A percentile compares a stretch with the other conserved stretches of the same genome.
Evolutionary conservation across 345 rosid genomes (phyloP).

Genomic region (Rhizophora apiculata): DNA sequence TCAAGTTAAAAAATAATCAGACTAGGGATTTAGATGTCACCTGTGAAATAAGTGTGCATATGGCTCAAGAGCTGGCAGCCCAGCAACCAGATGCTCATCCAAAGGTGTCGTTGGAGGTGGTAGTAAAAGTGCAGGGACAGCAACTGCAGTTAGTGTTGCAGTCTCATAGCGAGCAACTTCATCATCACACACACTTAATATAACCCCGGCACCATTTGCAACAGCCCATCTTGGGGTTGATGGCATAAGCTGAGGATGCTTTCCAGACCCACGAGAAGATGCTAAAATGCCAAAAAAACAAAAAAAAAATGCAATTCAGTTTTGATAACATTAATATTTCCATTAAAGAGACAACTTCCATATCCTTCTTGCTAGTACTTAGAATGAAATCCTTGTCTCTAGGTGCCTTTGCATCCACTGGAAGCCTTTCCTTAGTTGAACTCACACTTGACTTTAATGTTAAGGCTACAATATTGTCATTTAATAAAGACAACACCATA

Average conservation of each 20-base stretch:
- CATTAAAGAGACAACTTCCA: constrained; percentile 7
- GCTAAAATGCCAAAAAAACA: constrained; percentile 45
- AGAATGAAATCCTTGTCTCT: no score
- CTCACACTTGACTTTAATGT: no score
- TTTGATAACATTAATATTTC: neutral
- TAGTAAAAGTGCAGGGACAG: constrained; percentile 96
- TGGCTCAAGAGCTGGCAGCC: constrained; percentile 97
- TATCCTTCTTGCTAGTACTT: constrained; percentile 9
- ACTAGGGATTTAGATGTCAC: constrained; percentile 32
- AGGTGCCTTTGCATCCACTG: no score
- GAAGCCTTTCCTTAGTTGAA: no score
- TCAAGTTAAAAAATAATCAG: constrained; percentile 2
- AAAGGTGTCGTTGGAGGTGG: constrained; percentile 95
- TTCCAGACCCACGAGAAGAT: constrained; percentile 91
- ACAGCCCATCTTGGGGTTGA: constrained; percentile 98
- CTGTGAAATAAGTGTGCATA: constrained; percentile 93
- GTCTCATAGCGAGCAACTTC: constrained; percentile 97
- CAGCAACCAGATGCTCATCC: constrained; percentile 97
- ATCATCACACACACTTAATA: constrained; percentile 93
- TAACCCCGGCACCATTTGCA: constrained; percentile 98
- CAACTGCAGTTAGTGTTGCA: constrained; percentile 86
- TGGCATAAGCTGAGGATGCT: constrained; percentile 93
- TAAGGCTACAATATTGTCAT: no score
- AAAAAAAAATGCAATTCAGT: constrained; percentile 15
- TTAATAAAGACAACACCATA: no score